Conservation (phyloP, 2,329 filamentous ascomycete species). For the Ciborinia camelliae region DNA sequence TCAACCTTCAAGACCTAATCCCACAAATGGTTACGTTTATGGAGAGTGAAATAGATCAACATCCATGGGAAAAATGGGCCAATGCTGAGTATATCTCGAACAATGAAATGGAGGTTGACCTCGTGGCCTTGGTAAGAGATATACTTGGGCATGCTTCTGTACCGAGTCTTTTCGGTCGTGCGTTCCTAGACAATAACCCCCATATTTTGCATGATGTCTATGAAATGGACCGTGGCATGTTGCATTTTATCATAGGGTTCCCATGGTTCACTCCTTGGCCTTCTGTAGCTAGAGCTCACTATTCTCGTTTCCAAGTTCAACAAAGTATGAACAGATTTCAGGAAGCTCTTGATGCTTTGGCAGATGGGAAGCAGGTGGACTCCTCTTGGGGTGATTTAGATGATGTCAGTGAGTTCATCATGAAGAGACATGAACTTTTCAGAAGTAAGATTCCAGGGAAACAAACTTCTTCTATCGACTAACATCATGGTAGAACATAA, state of each 20-base stretch:
- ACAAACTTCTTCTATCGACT: constrained; percentile 20
- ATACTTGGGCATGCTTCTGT: constrained; percentile 53
- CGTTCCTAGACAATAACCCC: constrained; percentile 50
- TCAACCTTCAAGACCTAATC: constrained; percentile 44
- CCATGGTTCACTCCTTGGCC: constrained; percentile 55
- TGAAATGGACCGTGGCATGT: constrained; percentile 52
- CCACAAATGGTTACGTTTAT: constrained; percentile 58
- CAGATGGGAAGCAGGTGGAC: constrained; percentile 42
- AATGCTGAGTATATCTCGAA: constrained; percentile 43
- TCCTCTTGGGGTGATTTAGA: constrained; percentile 46
- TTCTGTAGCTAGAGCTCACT: constrained; percentile 46
- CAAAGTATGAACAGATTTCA: constrained; percentile 43
- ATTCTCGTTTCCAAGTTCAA: constrained; percentile 44
- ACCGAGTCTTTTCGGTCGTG: constrained; percentile 50
- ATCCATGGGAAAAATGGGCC: constrained; percentile 57
- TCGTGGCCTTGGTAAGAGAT: constrained; percentile 52
- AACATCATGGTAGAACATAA: constrained; percentile 20
- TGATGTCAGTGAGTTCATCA: constrained; percentile 46
- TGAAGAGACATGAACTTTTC: constrained; percentile 42
- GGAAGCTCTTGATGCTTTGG: constrained; percentile 42
- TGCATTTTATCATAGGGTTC: constrained; percentile 51
- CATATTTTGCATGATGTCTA: constrained; percentile 53
- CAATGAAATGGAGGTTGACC: constrained; percentile 49
- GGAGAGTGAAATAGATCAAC: constrained; percentile 57
- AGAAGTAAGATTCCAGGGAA: constrained; percentile 34